Base-by-base conservation (phyloP, 441 rosid species). In the Adansonia grandidieri region DNA sequence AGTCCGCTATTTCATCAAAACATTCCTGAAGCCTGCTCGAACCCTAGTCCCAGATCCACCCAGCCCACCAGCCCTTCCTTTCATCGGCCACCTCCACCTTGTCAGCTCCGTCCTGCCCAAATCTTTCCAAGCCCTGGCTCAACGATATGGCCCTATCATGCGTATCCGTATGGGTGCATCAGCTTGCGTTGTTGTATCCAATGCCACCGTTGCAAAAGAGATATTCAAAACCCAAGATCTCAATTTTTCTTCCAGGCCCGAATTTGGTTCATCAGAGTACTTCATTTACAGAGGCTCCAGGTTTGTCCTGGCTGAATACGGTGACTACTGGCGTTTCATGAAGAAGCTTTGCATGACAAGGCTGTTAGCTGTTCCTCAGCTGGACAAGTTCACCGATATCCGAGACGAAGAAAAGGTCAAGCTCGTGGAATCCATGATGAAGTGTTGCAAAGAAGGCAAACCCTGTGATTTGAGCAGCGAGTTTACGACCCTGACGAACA, bases 31-130 rank as follows among this genome's bases (percentile, higher is more conserved):
- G 63, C 32, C 67, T 40, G 48, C 60, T 57, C 56, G 13, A 4
- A 61, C 69, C 15, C 68, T 11, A 20, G 40, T 6, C 44, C 72
- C 81, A 53, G 75, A 61, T 53, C 95, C 92, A 17, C 93, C 95
- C 1, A 83, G 89, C 62, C 96, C 94, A 0, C 86, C 32, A 42
- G 84, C 84, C 32, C 84, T 91, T 1, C 96, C 94, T 17, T 6
- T 91, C 71, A 75, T 91, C 13, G 93, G 92, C 58, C 94, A 90
- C 78, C 85, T 84, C 78, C 90, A 92, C 82, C 84, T 89, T 0
- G 79, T 92, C 15, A 78, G 88, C 45, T 58, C 88, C 11, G 51
- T 56, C 19, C 76, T 90, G n/a, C 92, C 96, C 2, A 81, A 64
- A 15, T 87, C 91, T 54, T 76, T 90, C 70, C 87, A 88, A 80